Percentiles rank a stretch among this genome's conserved stretches.
Evolutionary conservation across 331 rosid species (phyloP).

Genomic region (Stylosanthes scabra): DNA sequence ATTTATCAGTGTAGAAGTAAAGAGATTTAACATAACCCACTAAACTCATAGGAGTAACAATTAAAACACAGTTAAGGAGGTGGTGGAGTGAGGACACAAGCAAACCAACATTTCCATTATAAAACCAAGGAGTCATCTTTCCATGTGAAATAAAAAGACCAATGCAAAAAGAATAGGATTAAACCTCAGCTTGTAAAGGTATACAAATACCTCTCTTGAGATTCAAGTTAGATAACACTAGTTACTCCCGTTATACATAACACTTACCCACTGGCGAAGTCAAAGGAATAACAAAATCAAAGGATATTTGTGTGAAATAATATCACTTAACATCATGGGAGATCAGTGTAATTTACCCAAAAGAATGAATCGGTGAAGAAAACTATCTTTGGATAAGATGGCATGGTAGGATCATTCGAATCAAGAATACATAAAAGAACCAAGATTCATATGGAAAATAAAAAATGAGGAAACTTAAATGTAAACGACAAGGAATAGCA

Average conservation of each 20-base stretch:
- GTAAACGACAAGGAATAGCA: neutral
- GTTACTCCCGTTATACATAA: no score
- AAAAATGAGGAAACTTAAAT: neutral
- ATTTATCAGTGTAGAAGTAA: conserved; percentile 30
- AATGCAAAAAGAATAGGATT: neutral
- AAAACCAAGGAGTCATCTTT: conserved; percentile 5
- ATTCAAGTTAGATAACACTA: no score
- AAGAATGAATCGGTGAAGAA: no score
- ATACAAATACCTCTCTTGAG: no score
- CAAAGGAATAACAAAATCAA: no score
- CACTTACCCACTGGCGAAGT: no score
- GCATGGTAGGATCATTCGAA: no score
- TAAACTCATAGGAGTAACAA: neutral
- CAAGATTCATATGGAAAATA: neutral
- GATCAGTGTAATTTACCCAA: no score
- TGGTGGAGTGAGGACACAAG: neutral
- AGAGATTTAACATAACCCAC: neutral
- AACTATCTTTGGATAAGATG: no score
- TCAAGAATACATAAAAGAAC: neutral
- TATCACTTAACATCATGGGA: no score
- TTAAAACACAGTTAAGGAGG: neutral
- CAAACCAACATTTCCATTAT: neutral
- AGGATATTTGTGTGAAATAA: no score
- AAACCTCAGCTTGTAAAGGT: no score
- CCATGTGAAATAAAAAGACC: conserved; percentile 14